These are phyloP conservation scores for Claviceps sp. DNA, from an alignment of 2,329 filamentous ascomycete genomes.

Conservation along the genomic window DNA sequence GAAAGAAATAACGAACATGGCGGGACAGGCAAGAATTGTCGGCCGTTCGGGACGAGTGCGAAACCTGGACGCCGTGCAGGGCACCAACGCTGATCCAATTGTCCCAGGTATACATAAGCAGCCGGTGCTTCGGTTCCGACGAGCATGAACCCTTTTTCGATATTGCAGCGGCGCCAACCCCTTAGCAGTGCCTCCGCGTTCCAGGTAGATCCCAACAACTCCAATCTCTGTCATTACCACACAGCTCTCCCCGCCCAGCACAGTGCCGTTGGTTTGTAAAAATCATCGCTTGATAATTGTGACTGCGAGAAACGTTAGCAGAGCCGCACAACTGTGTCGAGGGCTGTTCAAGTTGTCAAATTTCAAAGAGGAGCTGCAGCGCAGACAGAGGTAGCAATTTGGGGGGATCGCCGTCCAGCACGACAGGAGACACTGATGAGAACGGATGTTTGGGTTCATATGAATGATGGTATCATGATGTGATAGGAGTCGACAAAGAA, in stretches of 20 bases:
- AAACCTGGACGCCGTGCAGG: not conserved
- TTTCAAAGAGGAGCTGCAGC: not conserved
- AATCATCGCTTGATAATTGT: constrained; percentile 55
- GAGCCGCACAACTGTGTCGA: not conserved
- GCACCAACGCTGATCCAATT: not conserved
- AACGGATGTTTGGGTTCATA: not conserved
- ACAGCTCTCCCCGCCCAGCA: not conserved
- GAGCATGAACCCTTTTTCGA: not conserved
- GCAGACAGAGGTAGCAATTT: not conserved
- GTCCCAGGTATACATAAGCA: not conserved
- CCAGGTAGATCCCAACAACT: not conserved
- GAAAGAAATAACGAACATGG: too few relatives aligned
- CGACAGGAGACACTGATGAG: too few relatives aligned
- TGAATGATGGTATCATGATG: too few relatives aligned
- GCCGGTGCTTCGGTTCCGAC: not conserved
- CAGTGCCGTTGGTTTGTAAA: not conserved
- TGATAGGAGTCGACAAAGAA: not conserved
- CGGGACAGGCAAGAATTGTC: too few relatives aligned
- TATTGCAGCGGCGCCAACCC: not conserved
- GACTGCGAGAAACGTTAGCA: constrained; percentile 16
- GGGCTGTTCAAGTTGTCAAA: not conserved
- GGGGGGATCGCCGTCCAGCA: too few relatives aligned
- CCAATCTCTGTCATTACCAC: constrained; percentile 4
- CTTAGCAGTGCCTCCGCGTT: not conserved
- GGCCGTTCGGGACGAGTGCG: too few relatives aligned